Conservation (phyloP, 345 rosid species). For the Linum tenue region DNA sequence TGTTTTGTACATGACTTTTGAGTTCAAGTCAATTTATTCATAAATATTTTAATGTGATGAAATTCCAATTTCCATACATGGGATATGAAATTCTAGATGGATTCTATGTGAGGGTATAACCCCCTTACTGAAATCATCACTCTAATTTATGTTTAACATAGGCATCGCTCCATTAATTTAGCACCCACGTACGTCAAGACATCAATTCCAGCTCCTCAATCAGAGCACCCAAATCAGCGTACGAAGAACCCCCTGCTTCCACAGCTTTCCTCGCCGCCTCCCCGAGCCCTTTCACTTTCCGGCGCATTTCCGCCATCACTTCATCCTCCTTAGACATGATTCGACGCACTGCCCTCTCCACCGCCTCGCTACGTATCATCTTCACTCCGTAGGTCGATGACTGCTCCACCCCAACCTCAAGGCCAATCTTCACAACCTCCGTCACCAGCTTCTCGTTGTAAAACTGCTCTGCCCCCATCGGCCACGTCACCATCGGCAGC, state of each 20-base stretch:
- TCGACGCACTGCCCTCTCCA: slow-evolving; percentile 3
- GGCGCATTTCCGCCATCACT: slow-evolving; percentile 20
- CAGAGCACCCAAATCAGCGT: slow-evolving; percentile 19
- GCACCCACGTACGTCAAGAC: too few relatives aligned
- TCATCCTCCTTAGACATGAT: slow-evolving; percentile 24
- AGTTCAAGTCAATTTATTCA: too few relatives aligned
- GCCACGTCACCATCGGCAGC: slow-evolving; percentile 45
- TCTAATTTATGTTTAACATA: too few relatives aligned
- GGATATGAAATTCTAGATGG: too few relatives aligned
- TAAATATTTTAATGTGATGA: too few relatives aligned
- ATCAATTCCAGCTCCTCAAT: slow-evolving; percentile 17
- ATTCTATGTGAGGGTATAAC: too few relatives aligned
- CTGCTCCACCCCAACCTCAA: slow-evolving; percentile 25
- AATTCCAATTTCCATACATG: too few relatives aligned
- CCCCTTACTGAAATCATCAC: too few relatives aligned
- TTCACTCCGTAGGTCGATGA: slow-evolving; percentile 11
- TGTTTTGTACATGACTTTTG: too few relatives aligned
- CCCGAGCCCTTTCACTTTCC: slow-evolving; percentile 17
- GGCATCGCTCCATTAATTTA: too few relatives aligned
- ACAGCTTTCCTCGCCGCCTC: slow-evolving; percentile 25
- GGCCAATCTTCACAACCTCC: slow-evolving; percentile 31
- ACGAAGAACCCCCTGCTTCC: slow-evolving; percentile 32
- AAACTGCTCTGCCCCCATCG: slow-evolving; percentile 36
- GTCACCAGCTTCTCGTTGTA: slow-evolving; percentile 33
- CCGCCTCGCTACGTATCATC: neutral